phyloP scores from a whole-genome alignment of 768 basidiomycete species.

The Lactifluus piperatus region DNA sequence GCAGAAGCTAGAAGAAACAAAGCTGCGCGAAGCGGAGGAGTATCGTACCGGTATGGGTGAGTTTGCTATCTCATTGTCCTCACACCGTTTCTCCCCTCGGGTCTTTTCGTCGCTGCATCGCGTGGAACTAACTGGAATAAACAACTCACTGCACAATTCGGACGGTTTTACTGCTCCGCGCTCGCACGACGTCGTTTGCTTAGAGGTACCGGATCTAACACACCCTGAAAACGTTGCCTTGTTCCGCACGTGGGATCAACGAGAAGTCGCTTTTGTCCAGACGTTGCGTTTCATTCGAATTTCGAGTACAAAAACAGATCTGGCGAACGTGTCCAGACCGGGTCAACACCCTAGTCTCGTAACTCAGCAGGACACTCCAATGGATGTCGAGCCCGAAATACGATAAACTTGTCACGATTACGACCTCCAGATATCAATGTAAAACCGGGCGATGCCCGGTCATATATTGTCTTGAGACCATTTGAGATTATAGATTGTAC shows the following conservation, averaged over 20 bases:
- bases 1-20: constrained; percentile 58
- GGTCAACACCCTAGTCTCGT: constrained; percentile 45
- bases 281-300: constrained; percentile 72
- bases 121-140: neutral
- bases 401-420: neutral
- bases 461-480: neutral
- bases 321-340: constrained; percentile 44
- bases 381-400: constrained; percentile 22
- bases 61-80: no score
- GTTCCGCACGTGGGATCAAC: constrained; percentile 73
- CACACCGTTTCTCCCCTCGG: no score
- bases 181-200: neutral
- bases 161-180: neutral
- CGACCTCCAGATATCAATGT: neutral
- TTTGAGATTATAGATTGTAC: constrained; percentile 9
- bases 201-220: constrained; percentile 77
- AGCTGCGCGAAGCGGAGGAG: constrained; percentile 55
- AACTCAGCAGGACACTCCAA: neutral
- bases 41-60: constrained; percentile 78
- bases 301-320: constrained; percentile 43
- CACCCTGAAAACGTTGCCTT: constrained; percentile 59
- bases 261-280: constrained; percentile 60
- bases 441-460: neutral
- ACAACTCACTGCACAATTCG: no score
- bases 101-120: no score